Base-by-base conservation (phyloP, 805 yeast genomes). In the Candida caryicola region DNA sequence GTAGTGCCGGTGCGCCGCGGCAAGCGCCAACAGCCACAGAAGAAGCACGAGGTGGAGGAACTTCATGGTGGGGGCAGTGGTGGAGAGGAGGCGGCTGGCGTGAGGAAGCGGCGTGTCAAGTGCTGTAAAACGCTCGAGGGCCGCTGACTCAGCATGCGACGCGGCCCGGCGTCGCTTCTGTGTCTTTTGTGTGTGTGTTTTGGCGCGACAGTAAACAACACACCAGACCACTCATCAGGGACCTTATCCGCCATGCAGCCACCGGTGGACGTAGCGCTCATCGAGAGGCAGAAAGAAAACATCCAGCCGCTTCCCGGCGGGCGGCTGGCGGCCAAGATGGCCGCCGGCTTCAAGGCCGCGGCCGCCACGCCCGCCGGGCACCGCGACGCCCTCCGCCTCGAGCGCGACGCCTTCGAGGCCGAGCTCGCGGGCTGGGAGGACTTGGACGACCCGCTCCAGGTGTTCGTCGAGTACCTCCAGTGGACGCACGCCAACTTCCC, bases 391-490 rank as follows among this genome's bases (percentile, higher is more conserved):
- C 51, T 53, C 23, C 41, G 23, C 10, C 47, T 55, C 6, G 71
- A 77, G 47, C 55, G 82, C 32, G 56, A 62, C 8, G 52, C 55
- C 27, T 73, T 74, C 45, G 95, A 85, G 52, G 50, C 52, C 2
- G 60, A 57, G n/a, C 52, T 89, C 10, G 54, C 55, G 7, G 66
- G 66, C 1, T 45, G 78, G 5, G 82, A 78, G 4, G 87, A 81
- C 12, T 57, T 79, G 29, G 96, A 89, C 61, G 96, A 90, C 57
- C 96, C 96, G 0, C 56, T 89, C 16, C 87, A 85, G 44, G 76
- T 80, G 1, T 88, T 74, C 57, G 45, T 87, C n/a, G 82, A 81
- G 14, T 89, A 86, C 50, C 67, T 89, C 9, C 55, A 69, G n/a
- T 88, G 95, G 95, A 74, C 78, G 8, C 78, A 74, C 41, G 70